Percentiles rank a stretch among this genome's conserved stretches.
Evolutionary conservation across 192 early-diverging fungal species (phyloP).

Genomic region (Gaertneriomyces sp.): DNA sequence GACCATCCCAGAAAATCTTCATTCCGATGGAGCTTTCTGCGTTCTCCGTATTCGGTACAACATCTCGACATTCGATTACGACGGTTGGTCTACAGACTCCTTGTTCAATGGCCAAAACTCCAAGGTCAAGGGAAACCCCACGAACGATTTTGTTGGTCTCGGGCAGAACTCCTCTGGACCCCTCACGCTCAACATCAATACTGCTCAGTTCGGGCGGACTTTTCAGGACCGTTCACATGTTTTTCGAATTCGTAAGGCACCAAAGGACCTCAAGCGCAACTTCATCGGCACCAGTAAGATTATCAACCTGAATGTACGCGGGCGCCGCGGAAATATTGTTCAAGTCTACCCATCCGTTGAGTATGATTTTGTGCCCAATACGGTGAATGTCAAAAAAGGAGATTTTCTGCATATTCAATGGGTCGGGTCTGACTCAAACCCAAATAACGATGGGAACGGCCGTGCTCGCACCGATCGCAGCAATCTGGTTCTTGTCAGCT

Average conservation of each 20-base stretch:
- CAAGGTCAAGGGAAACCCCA: constrained; percentile 30
- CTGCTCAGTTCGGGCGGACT: constrained; percentile 38
- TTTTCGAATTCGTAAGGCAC: constrained; percentile 32
- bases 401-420: constrained; percentile 43
- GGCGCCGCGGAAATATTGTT: constrained; percentile 40
- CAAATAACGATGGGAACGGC: constrained; percentile 37
- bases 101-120: constrained; percentile 19
- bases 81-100: constrained; percentile 14
- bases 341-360: constrained; percentile 39
- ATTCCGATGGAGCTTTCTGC: constrained; percentile 34
- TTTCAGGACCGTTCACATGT: constrained; percentile 43
- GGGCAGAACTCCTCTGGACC: constrained; percentile 38
- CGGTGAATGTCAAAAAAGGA: constrained; percentile 11
- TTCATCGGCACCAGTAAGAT: constrained; percentile 12
- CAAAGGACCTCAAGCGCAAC: constrained; percentile 18
- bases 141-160: constrained; percentile 31
- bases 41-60: constrained; percentile 40
- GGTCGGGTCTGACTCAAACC: constrained; percentile 40
- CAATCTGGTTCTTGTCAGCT: constrained; percentile 30
- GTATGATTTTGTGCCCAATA: constrained; percentile 42
- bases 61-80: constrained; percentile 31
- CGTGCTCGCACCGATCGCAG: constrained; percentile 33
- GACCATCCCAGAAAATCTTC: constrained; percentile 32
- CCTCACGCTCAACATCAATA: constrained; percentile 36
- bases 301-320: constrained; percentile 40